Evolutionary conservation across 768 basidiomycete species (phyloP).

Genomic region (Tricholoma hemisulphureum): DNA sequence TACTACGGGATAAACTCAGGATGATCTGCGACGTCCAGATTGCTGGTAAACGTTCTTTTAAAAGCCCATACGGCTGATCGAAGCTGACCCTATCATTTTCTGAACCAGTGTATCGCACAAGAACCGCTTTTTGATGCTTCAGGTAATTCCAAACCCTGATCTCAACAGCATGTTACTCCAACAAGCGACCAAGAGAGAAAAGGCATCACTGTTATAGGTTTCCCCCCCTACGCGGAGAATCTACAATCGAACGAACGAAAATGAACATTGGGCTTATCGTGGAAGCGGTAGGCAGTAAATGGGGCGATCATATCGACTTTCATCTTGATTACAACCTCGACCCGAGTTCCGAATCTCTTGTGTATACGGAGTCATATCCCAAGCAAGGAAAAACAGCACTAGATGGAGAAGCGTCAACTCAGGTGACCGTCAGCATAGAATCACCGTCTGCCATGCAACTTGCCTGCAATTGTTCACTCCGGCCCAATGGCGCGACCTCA

Average conservation of each 20-base stretch:
- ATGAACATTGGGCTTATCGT: slow-evolving; percentile 54
- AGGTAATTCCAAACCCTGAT: slow-evolving; percentile 35
- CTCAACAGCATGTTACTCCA: slow-evolving; percentile 46
- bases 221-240: slow-evolving; percentile 67
- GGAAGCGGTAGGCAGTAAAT: slow-evolving; percentile 41
- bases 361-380: slow-evolving; percentile 51
- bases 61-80: neutral
- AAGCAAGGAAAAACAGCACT: slow-evolving; percentile 29
- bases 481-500: slow-evolving; percentile 45
- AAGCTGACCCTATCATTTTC: neutral
- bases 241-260: slow-evolving; percentile 43
- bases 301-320: slow-evolving; percentile 52
- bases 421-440: slow-evolving; percentile 31
- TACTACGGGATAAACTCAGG: slow-evolving; percentile 45
- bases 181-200: slow-evolving; percentile 36
- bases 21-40: slow-evolving; percentile 56
- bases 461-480: slow-evolving; percentile 51
- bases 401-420: slow-evolving; percentile 16
- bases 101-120: slow-evolving; percentile 56
- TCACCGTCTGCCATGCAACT: slow-evolving; percentile 62
- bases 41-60: slow-evolving; percentile 38
- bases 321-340: slow-evolving; percentile 70
- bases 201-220: slow-evolving; percentile 54
- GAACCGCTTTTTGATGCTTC: slow-evolving; percentile 49
- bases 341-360: slow-evolving; percentile 46